These are phyloP conservation scores for Mycena sp. DNA, from an alignment of 1,284 basidiomycete genomes.

Conservation along the genomic window DNA sequence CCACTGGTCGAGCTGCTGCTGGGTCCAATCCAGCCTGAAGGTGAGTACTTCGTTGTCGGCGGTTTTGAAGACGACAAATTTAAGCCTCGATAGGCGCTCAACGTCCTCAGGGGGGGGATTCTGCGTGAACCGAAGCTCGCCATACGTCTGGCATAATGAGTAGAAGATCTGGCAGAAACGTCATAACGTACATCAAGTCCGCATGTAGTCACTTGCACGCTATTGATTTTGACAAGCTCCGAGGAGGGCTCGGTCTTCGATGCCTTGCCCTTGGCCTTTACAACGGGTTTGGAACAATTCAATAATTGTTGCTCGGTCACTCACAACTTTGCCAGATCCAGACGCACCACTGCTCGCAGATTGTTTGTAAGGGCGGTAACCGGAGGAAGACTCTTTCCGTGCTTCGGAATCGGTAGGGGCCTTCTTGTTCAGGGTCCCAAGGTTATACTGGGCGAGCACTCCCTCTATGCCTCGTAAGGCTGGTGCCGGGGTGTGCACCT, in stretches of 20 bases:
- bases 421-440: not conserved
- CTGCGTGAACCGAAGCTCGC: not conserved
- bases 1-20: no score
- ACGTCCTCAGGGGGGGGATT: not conserved
- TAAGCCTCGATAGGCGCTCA: not conserved
- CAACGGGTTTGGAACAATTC: no score
- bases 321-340: no score
- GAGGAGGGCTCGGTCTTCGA: no score
- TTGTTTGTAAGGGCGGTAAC: no score
- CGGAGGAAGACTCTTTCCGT: no score
- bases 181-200: not conserved
- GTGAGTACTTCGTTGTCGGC: no score
- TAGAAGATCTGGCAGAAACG: not conserved
- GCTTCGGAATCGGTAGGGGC: not conserved
- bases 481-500: not conserved
- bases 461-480: not conserved
- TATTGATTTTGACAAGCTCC: not conserved
- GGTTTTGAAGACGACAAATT: no score
- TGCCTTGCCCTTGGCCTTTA: no score
- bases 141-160: not conserved
- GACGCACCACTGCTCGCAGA: no score
- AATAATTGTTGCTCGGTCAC: no score
- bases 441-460: not conserved
- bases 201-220: not conserved
- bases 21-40: no score